phyloP scores from a whole-genome alignment of 305 asterid species.

The Fraxinus sp. region DNA sequence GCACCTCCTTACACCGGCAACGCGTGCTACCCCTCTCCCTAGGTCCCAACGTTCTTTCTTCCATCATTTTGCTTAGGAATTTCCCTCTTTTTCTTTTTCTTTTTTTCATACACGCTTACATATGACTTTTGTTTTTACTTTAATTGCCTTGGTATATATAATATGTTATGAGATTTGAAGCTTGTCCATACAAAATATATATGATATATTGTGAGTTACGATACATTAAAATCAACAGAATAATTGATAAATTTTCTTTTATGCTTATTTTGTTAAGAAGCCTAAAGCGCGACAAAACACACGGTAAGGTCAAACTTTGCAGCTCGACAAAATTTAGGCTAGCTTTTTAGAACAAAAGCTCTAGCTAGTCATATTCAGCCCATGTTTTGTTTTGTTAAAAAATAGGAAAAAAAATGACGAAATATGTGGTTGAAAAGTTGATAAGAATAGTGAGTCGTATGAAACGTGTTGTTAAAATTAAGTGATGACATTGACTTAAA shows the following conservation, averaged over 20 bases:
- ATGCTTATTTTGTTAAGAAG: background rate
- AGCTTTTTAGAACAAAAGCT: background rate
- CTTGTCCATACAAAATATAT: background rate
- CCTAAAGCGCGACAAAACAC: background rate
- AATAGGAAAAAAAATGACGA: background rate
- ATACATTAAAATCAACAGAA: background rate
- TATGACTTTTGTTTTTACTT: background rate
- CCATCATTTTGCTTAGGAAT: slow-evolving; percentile 6
- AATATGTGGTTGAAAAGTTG: background rate
- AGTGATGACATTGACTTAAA: background rate
- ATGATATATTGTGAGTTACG: background rate
- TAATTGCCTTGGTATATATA: background rate
- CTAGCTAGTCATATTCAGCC: background rate
- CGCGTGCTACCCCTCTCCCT: slow-evolving; percentile 55
- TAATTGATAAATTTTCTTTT: background rate
- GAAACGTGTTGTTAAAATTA: too few species aligned
- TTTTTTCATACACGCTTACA: background rate
- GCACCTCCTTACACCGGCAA: slow-evolving; percentile 47
- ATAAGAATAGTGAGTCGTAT: background rate
- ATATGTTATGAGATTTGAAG: background rate
- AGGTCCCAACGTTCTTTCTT: slow-evolving; percentile 41
- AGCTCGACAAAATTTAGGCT: background rate
- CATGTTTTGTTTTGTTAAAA: background rate
- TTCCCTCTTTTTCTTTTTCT: background rate
- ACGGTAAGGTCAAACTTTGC: too few species aligned